Conservation (phyloP, 495 filamentous ascomycete species). For the Rostrohypoxylon terebratum region DNA sequence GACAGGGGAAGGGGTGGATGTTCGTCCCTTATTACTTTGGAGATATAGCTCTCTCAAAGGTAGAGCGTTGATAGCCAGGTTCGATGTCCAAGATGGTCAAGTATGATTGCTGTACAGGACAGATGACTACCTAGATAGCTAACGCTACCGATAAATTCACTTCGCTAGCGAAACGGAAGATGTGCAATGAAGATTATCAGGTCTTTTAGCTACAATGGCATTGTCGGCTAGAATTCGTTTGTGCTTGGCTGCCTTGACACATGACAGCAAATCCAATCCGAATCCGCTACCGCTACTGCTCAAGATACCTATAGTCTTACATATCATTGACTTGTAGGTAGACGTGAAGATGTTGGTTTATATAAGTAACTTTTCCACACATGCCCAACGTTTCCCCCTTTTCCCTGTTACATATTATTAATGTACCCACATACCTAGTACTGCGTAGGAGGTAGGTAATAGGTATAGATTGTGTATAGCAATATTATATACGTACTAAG, state of each 20-base stretch:
- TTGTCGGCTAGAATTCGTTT: background rate
- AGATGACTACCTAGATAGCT: background rate
- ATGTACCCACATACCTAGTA: no score
- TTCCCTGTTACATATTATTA: no score
- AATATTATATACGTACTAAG: no score
- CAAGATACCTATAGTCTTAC: no score
- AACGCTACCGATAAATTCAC: background rate
- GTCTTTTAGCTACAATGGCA: background rate
- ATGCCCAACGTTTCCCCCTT: no score
- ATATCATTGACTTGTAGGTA: no score
- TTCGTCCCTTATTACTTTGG: slow-evolving; percentile 13
- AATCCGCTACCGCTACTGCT: background rate
- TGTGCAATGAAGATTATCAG: background rate
- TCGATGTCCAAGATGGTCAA: background rate
- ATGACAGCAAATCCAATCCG: background rate
- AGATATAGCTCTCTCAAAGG: slow-evolving; percentile 1
- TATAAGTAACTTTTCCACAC: no score
- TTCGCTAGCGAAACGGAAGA: background rate
- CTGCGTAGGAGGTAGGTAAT: no score
- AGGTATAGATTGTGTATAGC: no score
- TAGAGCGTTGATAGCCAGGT: background rate
- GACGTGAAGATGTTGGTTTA: background rate
- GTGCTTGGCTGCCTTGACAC: background rate
- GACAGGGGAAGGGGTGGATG: background rate
- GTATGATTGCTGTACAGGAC: background rate